Percentiles rank a stretch among this genome's conserved stretches.
Evolutionary conservation across 257 asterid species (phyloP).

Genomic region (Fraxinus cuspidata): DNA sequence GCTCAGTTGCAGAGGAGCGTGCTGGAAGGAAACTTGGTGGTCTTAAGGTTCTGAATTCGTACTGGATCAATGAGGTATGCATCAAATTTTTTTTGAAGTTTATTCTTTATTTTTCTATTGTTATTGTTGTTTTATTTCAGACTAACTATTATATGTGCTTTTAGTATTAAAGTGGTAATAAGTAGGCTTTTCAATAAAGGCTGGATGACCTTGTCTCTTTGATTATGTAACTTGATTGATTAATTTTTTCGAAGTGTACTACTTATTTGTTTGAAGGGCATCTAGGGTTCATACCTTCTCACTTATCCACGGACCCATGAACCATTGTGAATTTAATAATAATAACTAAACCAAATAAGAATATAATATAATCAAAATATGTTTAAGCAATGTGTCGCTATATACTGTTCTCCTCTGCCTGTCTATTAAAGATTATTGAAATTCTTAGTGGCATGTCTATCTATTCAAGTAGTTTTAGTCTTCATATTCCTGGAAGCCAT

Average conservation of each 20-base stretch:
- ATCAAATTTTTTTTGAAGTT: background rate
- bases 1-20: conserved; percentile 4
- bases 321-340: background rate
- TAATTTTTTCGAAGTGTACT: background rate
- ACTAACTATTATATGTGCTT: background rate
- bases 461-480: background rate
- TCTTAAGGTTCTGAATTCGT: conserved; percentile 16
- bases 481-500: background rate
- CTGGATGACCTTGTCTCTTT: background rate
- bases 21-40: conserved; percentile 10
- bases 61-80: conserved; percentile 18
- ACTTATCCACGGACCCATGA: background rate
- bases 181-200: background rate
- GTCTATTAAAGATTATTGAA: background rate
- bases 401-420: background rate
- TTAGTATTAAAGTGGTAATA: too few relatives aligned
- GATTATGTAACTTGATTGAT: background rate
- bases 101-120: too few relatives aligned
- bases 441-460: background rate
- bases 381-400: background rate
- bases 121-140: too few relatives aligned
- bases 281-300: background rate
- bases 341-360: background rate
- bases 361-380: too few relatives aligned
- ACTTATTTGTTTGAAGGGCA: background rate